phyloP scores from a whole-genome alignment of 2,329 filamentous ascomycete genomes.

The Lojkania enalia region DNA sequence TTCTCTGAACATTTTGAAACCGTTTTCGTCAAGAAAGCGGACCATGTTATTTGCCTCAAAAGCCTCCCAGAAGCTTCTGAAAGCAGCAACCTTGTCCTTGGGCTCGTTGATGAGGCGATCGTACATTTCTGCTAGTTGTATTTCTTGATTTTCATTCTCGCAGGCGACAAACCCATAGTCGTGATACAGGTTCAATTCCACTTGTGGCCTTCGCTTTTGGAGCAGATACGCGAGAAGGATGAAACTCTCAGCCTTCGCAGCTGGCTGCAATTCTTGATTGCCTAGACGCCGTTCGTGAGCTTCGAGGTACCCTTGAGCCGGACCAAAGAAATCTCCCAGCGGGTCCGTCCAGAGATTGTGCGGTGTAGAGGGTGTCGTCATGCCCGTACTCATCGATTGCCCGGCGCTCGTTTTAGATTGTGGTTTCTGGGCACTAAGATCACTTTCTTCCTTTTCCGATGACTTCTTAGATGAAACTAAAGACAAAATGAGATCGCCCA shows the following conservation, averaged over 20 bases:
- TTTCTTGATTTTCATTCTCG: constrained; percentile 6
- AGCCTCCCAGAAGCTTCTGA: constrained; percentile 15
- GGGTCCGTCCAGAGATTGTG: no score
- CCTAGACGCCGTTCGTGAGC: no score
- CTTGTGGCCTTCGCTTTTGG: background rate
- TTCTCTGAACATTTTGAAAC: constrained; percentile 2
- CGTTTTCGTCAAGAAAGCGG: constrained; percentile 13
- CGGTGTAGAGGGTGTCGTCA: no score
- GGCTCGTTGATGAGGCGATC: constrained; percentile 8
- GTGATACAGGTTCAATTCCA: constrained; percentile 11
- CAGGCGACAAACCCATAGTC: constrained; percentile 22
- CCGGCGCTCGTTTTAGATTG: no score
- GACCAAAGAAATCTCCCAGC: no score
- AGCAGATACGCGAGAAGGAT: constrained; percentile 8
- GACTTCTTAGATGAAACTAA: no score
- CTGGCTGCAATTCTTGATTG: constrained; percentile 1
- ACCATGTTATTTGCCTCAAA: constrained; percentile 8
- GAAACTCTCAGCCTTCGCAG: constrained; percentile 6
- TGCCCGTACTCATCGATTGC: no score
- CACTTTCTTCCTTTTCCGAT: no score
- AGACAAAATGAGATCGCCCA: no score
- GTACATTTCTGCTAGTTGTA: constrained; percentile 15
- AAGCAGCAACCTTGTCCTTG: background rate
- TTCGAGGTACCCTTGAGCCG: no score
- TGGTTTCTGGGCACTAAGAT: no score